phyloP scores from a whole-genome alignment of 2,329 filamentous ascomycete species.

The Xylariaceae sp. region DNA sequence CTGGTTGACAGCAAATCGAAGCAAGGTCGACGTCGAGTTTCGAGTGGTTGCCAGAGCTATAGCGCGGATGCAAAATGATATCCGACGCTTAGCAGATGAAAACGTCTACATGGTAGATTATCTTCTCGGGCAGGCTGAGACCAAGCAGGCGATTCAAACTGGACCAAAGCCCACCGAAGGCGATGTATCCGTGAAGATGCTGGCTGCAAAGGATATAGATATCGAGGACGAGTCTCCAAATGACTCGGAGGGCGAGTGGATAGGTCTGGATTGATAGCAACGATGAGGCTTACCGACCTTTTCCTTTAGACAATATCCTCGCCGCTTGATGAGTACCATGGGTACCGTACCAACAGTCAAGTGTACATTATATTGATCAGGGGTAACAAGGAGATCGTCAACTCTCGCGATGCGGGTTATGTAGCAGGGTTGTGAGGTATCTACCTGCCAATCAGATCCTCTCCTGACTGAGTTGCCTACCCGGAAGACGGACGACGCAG shows the following conservation, averaged over 20 bases:
- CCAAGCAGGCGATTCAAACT: slow-evolving; percentile 11
- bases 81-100: slow-evolving; percentile 78
- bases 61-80: slow-evolving; percentile 73
- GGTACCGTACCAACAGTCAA: too few species aligned
- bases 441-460: too few species aligned
- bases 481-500: too few species aligned
- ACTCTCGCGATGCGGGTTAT: too few species aligned
- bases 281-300: too few species aligned
- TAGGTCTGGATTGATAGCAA: slow-evolving; percentile 30
- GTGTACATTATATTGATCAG: too few species aligned
- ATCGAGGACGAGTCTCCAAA: slow-evolving; percentile 20
- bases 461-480: too few species aligned
- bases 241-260: slow-evolving; percentile 29
- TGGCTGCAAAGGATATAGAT: slow-evolving; percentile 18
- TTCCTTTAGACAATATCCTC: too few species aligned
- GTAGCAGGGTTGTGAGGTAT: too few species aligned
- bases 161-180: slow-evolving; percentile 13
- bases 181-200: slow-evolving; percentile 22
- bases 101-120: slow-evolving; percentile 90
- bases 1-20: slow-evolving; percentile 77
- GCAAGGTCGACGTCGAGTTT: slow-evolving; percentile 77
- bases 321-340: too few species aligned
- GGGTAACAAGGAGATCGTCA: too few species aligned
- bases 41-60: slow-evolving; percentile 79
- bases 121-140: slow-evolving; percentile 52